These are phyloP conservation scores for Zelopaecilomyces penicillatus DNA, from an alignment of 2,329 filamentous ascomycete genomes.

Conservation along the genomic window DNA sequence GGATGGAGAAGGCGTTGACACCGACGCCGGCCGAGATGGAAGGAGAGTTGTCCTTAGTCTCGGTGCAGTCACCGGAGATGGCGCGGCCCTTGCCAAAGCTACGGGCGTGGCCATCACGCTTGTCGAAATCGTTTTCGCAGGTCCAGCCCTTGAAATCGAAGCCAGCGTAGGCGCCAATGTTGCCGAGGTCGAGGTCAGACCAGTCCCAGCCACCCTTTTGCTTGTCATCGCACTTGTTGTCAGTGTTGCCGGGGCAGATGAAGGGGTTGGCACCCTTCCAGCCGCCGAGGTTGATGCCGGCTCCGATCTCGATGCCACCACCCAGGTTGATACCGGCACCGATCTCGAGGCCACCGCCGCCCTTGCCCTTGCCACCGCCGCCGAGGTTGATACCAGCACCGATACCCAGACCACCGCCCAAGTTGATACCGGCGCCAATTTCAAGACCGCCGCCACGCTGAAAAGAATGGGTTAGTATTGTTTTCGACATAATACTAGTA, in stretches of 20 bases:
- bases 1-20: conserved; percentile 58
- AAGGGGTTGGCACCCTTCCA: conserved; percentile 38
- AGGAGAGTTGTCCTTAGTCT: conserved; percentile 40
- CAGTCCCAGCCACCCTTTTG: conserved; percentile 69
- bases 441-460: neutral
- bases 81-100: conserved; percentile 44
- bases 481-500: neutral
- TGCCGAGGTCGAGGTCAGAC: conserved; percentile 50
- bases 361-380: neutral
- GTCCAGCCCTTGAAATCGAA: conserved; percentile 67
- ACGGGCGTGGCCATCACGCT: conserved; percentile 49
- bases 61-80: conserved; percentile 47
- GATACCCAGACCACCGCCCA: too few species aligned
- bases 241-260: conserved; percentile 59
- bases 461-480: conserved; percentile 1
- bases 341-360: neutral
- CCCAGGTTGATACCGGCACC: conserved; percentile 6
- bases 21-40: conserved; percentile 47
- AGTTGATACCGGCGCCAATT: too few species aligned
- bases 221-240: conserved; percentile 67
- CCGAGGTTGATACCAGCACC: too few species aligned
- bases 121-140: conserved; percentile 51
- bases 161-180: conserved; percentile 58
- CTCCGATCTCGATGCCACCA: conserved; percentile 12
- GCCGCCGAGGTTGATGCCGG: conserved; percentile 10